These are phyloP conservation scores for Panaeolus cyanescens DNA, from an alignment of 768 basidiomycete genomes.

Conservation along the genomic window DNA sequence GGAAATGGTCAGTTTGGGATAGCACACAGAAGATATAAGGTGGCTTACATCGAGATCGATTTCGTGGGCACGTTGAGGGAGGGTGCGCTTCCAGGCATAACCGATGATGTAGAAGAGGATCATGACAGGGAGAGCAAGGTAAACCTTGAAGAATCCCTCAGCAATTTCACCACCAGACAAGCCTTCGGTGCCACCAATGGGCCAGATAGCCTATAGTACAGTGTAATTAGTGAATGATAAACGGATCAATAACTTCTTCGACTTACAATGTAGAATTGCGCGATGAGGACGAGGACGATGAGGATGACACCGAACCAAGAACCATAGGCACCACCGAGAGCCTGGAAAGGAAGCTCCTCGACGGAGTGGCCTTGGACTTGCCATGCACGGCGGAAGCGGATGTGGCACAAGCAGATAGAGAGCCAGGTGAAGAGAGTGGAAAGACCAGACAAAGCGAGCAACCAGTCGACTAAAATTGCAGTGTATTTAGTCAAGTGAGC, in stretches of 20 bases:
- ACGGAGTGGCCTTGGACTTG: slow-evolving; percentile 42
- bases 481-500: neutral
- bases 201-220: slow-evolving; percentile 46
- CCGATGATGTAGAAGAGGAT: slow-evolving; percentile 40
- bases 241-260: neutral
- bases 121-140: slow-evolving; percentile 42
- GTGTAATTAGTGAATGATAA: no score
- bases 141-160: slow-evolving; percentile 39
- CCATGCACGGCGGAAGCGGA: slow-evolving; percentile 49
- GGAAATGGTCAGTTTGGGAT: neutral
- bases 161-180: slow-evolving; percentile 30
- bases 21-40: neutral
- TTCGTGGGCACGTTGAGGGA: slow-evolving; percentile 35
- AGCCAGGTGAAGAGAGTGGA: slow-evolving; percentile 49
- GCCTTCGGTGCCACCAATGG: slow-evolving; percentile 41
- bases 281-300: slow-evolving; percentile 40
- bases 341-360: slow-evolving; percentile 46
- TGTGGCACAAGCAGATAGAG: slow-evolving; percentile 48
- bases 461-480: slow-evolving; percentile 37
- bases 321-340: slow-evolving; percentile 44
- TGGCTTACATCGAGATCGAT: slow-evolving; percentile 42
- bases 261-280: slow-evolving; percentile 46
- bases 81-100: slow-evolving; percentile 41
- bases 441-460: slow-evolving; percentile 46
- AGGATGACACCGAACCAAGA: slow-evolving; percentile 48